Conservation (phyloP, 441 rosid genomes). For the Aleurites moluccanus region DNA sequence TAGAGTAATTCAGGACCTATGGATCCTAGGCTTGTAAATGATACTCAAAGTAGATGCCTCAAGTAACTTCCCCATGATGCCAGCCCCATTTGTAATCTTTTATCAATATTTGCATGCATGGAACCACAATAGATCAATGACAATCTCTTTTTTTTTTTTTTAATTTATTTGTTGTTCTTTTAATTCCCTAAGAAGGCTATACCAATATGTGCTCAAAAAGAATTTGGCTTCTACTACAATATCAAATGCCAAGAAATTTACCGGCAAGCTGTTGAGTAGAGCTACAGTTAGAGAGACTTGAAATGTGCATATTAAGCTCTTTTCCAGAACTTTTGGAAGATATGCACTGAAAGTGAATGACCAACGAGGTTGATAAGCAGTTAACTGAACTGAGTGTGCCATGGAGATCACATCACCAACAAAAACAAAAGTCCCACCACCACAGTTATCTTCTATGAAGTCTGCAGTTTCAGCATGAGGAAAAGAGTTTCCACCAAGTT, state of each 20-base stretch:
- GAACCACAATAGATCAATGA: not conserved
- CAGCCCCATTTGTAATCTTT: not conserved
- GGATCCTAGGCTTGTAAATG: not conserved
- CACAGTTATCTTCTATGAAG: constrained; percentile 36
- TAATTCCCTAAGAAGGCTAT: not conserved
- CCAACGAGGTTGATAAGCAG: constrained; percentile 66
- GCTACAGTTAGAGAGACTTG: too few relatives aligned
- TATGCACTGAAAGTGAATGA: constrained; percentile 32
- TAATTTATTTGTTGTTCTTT: not conserved
- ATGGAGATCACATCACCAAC: constrained; percentile 67
- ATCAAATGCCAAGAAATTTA: constrained; percentile 33
- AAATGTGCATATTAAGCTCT: too few relatives aligned
- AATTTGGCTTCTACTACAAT: not conserved
- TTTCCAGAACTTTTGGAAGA: constrained; percentile 59
- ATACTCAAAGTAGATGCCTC: not conserved
- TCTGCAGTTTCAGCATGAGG: constrained; percentile 30
- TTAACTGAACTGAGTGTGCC: constrained; percentile 56
- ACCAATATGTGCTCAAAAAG: not conserved
- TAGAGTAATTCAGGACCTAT: not conserved
- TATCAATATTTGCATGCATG: not conserved
- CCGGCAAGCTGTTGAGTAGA: constrained; percentile 85
- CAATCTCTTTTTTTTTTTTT: not conserved
- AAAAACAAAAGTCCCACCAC: constrained; percentile 65
- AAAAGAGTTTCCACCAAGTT: constrained; percentile 23
- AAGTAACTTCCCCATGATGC: not conserved